Base-by-base conservation (phyloP, 208 protist species). In the Phytomonas francai region DNA sequence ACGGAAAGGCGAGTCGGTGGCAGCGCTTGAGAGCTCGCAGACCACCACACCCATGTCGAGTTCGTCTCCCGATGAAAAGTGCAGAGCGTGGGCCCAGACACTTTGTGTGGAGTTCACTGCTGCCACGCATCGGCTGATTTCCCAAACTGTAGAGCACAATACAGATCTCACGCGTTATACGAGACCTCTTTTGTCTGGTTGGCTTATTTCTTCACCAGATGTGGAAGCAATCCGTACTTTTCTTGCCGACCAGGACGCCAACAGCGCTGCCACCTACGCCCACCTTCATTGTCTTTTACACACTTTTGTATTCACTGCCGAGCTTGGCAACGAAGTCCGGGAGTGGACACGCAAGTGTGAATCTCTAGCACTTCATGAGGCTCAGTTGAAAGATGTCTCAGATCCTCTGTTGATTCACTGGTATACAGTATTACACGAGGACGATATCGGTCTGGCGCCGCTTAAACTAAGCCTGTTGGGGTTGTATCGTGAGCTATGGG, bases 341-440 rank as follows among this genome's bases (percentile, higher is more conserved):
- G 28, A 36, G 19, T 61, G 58, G 58, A 11, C 14, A 36, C 58
- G 3, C 30, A 61, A 61, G 58, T 34, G 58, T 34, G 58, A 31
- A 34, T 36, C 58, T 3, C 28, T 61, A 19, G 30, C 3, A 19
- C 58, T n/a, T 31, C 19, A 19, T 14, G 12, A 28, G 22, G 58
- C 58, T 3, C 30, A 31, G 11, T 14, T 33, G 32, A 29, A 9
- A 22, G 8, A 42, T 39, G 29, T 56, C 2, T 27, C 32, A 30
- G 27, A 30, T 30, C 30, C 62, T 51, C 29, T 65, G 56, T 51
- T 69, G 30, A 25, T 7, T 29, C 4, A 62, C 28, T 69, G 65
- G 65, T 39, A 54, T 39, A 58, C n/a, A n/a, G 22, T 51, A n/a
- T 12, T 69, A 58, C 45, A 62, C n/a, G 65, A 69, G 28, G 65